phyloP scores from a whole-genome alignment of 768 basidiomycete genomes.

The Termitomyces titanicus region DNA sequence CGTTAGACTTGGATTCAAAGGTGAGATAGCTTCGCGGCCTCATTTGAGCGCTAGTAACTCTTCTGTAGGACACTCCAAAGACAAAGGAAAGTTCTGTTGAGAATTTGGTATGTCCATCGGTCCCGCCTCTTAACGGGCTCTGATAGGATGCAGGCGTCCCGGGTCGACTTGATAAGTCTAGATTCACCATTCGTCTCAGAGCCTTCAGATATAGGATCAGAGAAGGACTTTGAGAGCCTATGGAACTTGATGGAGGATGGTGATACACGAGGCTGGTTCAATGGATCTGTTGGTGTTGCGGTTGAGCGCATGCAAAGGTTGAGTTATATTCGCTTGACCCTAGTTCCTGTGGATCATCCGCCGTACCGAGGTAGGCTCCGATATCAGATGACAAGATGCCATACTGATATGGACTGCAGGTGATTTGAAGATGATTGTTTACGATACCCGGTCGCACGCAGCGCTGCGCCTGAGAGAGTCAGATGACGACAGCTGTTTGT shows the following conservation, averaged over 20 bases:
- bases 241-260: slow-evolving; percentile 54
- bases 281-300: slow-evolving; percentile 48
- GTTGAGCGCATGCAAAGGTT: slow-evolving; percentile 51
- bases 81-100: slow-evolving; percentile 7
- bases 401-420: slow-evolving; percentile 36
- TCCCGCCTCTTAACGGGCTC: not conserved
- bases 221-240: slow-evolving; percentile 44
- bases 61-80: not conserved
- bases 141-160: slow-evolving; percentile 21
- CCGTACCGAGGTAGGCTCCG: slow-evolving; percentile 54
- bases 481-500: slow-evolving; percentile 70
- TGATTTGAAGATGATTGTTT: slow-evolving; percentile 56
- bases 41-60: not conserved
- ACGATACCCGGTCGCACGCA: slow-evolving; percentile 20
- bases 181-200: slow-evolving; percentile 68
- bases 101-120: slow-evolving; percentile 15
- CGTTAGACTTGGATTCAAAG: slow-evolving; percentile 26
- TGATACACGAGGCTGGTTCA: slow-evolving; percentile 68
- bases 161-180: slow-evolving; percentile 65
- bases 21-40: slow-evolving; percentile 10
- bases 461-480: slow-evolving; percentile 56
- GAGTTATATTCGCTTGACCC: slow-evolving; percentile 36
- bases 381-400: slow-evolving; percentile 4
- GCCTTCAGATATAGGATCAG: slow-evolving; percentile 18
- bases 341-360: slow-evolving; percentile 48